Evolutionary conservation across 805 yeast genomes (phyloP), one percentile per base, ranked within the genome.

Genomic region (Candida krabiensis): DNA sequence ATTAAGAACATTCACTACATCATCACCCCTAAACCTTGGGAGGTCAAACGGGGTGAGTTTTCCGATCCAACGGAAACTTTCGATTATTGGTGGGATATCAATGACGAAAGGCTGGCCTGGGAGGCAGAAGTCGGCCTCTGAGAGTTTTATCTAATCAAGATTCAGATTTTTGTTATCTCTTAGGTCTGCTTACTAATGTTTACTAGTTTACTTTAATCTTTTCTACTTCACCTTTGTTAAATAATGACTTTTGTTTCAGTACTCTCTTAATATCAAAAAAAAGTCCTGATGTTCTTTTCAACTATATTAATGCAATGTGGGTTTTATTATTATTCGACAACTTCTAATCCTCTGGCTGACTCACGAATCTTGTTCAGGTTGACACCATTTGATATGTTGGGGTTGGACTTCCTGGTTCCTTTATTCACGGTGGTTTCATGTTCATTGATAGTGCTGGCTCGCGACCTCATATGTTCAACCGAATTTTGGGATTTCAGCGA

Each of bases 21-120:
- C 22, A 44, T 78, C 28, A 68, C 71, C 5, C 83, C 83, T 9
- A 78, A 78, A 59, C 84, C 84, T 3, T 78, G 84, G 84, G 71
- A 77, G 29, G 67, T 66, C 15, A 40, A 52, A 3, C 53, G 55
- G 14, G 46, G 50, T 14, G 50, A 52, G 6, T 53, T 38, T 19
- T 35, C 56, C 5, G 79, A 73, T 44, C 64, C 61, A 2, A 68
- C 80, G 0, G 65, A 57, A 2, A 74, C 81, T 5, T 79, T 79
- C 47, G 47, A 58, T 12, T 58, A 57, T 46, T 78, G 83, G 83
- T 71, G 74, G 69, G 56, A 58, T 38, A 53, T 70, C 33, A 69
- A 75, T 44, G 63, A 64, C 26, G 60, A 67, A 44, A 47, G 74
- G 38, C 34, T 58, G 16, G 21, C 15, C 4, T 19, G 34, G 22